These are phyloP conservation scores for Lactarius akahatsu DNA, from an alignment of 768 basidiomycete species.

Conservation along the genomic window DNA sequence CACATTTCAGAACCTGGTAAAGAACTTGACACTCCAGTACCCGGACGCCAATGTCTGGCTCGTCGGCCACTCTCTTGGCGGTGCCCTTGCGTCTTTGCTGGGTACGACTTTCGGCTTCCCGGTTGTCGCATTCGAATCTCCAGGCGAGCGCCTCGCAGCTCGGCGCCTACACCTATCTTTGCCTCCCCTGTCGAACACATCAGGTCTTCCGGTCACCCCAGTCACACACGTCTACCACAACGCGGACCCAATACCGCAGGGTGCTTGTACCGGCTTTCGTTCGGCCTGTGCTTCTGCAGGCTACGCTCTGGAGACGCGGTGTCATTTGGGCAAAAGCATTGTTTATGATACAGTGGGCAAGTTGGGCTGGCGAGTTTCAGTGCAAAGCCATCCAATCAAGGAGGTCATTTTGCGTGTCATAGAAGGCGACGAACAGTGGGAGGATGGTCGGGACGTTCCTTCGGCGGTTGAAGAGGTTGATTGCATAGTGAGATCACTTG, in stretches of 20 bases:
- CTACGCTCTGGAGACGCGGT: slow-evolving; percentile 61
- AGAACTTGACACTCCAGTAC: slow-evolving; percentile 55
- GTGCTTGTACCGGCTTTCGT: slow-evolving; percentile 49
- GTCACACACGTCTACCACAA: slow-evolving; percentile 57
- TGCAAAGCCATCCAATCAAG: slow-evolving; percentile 56
- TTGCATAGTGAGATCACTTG: slow-evolving; percentile 51
- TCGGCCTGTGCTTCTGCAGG: slow-evolving; percentile 61
- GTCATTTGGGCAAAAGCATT: slow-evolving; percentile 62
- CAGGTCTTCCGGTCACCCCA: slow-evolving; percentile 30
- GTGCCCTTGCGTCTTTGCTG: slow-evolving; percentile 60
- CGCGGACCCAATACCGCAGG: slow-evolving; percentile 69
- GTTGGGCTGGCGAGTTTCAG: slow-evolving; percentile 58
- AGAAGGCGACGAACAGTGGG: slow-evolving; percentile 48
- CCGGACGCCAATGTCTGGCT: slow-evolving; percentile 63
- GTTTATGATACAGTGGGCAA: slow-evolving; percentile 67
- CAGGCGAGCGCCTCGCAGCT: slow-evolving; percentile 63
- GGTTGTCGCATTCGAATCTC: slow-evolving; percentile 62
- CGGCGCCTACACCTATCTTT: slow-evolving; percentile 61
- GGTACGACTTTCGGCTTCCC: slow-evolving; percentile 66
- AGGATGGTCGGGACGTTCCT: slow-evolving; percentile 51
- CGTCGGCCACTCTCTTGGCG: slow-evolving; percentile 61
- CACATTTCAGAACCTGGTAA: slow-evolving; percentile 48
- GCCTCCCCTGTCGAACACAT: slow-evolving; percentile 38
- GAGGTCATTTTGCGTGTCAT: slow-evolving; percentile 55
- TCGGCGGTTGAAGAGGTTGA: slow-evolving; percentile 57